Evolutionary conservation across 2,329 filamentous ascomycete species (phyloP), one percentile per base, ranked within the genome.

Genomic region (Onygena corvina): DNA sequence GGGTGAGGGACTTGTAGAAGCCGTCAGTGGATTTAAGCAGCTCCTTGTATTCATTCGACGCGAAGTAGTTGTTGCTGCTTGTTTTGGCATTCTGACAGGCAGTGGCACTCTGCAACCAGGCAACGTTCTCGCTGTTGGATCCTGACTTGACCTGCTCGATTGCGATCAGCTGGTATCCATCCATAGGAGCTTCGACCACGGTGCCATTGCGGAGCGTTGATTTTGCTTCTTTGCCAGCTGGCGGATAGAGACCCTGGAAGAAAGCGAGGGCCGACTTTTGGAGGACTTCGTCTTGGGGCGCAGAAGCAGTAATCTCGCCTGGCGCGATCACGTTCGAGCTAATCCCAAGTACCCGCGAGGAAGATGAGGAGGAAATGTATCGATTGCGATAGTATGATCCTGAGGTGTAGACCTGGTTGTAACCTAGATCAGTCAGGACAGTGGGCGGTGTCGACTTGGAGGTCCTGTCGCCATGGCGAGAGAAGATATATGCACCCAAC

Each of bases 391-490:
- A 94, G 74, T 82, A 90, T 50, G 71, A 65, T 53, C 86, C 89
- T 0, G 83, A 81, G 42, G 74, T 71, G 66, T 79, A 83, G 57
- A 88, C 80, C 69, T 95, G 74, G 44, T 76, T 69, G 61, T 89
- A 87, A 27, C 89, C 89, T 47, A 94, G 75, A 52, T 83, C 75
- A 9, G 89, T 94, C 63, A 95, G 69, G 56, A 76, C 75, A 23
- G 85, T 79, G 9, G 84, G 83, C 40, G 80, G 72, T 54, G 79
- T 79, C 14, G 78, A 73, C 70, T 94, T 94, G 54, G 86, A 70
- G 0, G 87, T 90, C 50, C 89, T 80, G 66, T 95, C 89, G 51
- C 89, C 89, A 69, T 95, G 89, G 40, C 89, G 84, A 58, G 86
- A 80, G 72, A 93, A 94, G 67, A 94, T 80, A 66, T 89, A 92